These are phyloP conservation scores for Candida orba DNA, from an alignment of 805 yeast genomes.

Conservation along the genomic window DNA sequence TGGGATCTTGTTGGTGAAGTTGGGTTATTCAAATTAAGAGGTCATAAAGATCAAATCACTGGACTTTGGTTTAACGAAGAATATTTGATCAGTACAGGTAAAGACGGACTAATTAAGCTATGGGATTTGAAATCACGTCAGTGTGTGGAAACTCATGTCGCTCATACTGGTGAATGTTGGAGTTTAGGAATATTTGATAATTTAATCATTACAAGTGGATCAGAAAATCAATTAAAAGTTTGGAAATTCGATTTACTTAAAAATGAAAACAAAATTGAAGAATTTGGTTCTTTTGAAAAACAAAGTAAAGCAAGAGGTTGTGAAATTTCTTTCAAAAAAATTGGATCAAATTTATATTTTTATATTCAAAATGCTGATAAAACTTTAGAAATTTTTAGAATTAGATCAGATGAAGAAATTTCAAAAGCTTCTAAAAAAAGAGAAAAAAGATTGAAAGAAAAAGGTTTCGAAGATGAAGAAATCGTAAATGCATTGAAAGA, in stretches of 20 bases:
- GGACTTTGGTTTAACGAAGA: slow-evolving; percentile 53
- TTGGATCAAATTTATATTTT: slow-evolving; percentile 39
- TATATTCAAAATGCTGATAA: slow-evolving; percentile 74
- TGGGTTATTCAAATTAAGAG: slow-evolving; percentile 78
- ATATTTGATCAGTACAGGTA: slow-evolving; percentile 69
- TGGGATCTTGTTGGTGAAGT: slow-evolving; percentile 96
- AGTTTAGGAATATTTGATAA: slow-evolving; percentile 44
- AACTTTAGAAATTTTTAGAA: slow-evolving; percentile 71
- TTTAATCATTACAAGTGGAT: slow-evolving; percentile 62
- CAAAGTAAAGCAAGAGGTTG: slow-evolving; percentile 69
- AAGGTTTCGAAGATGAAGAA: slow-evolving; percentile 57
- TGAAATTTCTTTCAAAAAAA: slow-evolving; percentile 43
- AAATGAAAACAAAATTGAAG: slow-evolving; percentile 39
- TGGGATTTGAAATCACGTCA: slow-evolving; percentile 92
- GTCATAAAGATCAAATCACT: slow-evolving; percentile 86
- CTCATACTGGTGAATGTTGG: slow-evolving; percentile 95
- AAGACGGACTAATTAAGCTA: slow-evolving; percentile 85
- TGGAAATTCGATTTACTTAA: slow-evolving; percentile 64
- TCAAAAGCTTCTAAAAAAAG: slow-evolving; percentile 70
- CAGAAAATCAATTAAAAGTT: slow-evolving; percentile 73
- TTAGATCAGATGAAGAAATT: slow-evolving; percentile 71
- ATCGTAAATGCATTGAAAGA: slow-evolving; percentile 41
- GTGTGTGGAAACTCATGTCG: slow-evolving; percentile 90
- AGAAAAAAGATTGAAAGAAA: slow-evolving; percentile 68
- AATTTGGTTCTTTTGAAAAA: slow-evolving; percentile 63